Evolutionary conservation across 345 rosid species (phyloP), one percentile per base, ranked within the genome.

Genomic region (Lagerstroemia speciosa): DNA sequence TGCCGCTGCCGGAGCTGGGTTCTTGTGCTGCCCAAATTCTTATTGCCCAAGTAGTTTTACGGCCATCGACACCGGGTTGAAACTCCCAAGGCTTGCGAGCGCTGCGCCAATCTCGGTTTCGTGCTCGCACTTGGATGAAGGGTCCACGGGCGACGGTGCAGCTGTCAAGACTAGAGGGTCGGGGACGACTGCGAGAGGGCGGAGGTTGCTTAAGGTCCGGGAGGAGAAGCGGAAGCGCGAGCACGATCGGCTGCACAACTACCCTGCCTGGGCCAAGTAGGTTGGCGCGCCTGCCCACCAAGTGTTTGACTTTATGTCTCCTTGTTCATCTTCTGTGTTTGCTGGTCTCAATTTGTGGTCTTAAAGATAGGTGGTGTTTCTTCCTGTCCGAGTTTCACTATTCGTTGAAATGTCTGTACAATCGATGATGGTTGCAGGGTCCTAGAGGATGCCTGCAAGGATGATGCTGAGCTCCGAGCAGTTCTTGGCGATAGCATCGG

Each of bases 401-500:
- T 33, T 48, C 8, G 26, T 34, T 55, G 15, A 7, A 12, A 17
- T 33, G 20, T 67, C 16, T 33, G 33, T 34, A 24, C 12, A 22
- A 38, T 65, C 31, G 32, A 37, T 36, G 27, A 36, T 36, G 31
- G 29, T 41, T 73, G 66, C 53, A 89, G 98, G 78, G 89, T 87
- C 38, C 83, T 89, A 5, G 93, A 90, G 72, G 78, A 71, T 67
- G 97, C 97, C 68, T 88, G 95, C 83, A 85, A 82, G 74, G 74
- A 84, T 64, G 98, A 93, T 67, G 85, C 79, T 65, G 98, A 90
- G 83, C 91, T 90, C 55, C 83, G 95, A 67, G 85, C 90, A 31
- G 83, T 90, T 77, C 95, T 90, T 64, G 93, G 96, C 8, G 98
- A 90, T 75, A 93, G 93, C 84, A 78, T 93, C 19, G 98, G 98